phyloP scores from a whole-genome alignment of 768 basidiomycete species.

The Termitomyces sp. region DNA sequence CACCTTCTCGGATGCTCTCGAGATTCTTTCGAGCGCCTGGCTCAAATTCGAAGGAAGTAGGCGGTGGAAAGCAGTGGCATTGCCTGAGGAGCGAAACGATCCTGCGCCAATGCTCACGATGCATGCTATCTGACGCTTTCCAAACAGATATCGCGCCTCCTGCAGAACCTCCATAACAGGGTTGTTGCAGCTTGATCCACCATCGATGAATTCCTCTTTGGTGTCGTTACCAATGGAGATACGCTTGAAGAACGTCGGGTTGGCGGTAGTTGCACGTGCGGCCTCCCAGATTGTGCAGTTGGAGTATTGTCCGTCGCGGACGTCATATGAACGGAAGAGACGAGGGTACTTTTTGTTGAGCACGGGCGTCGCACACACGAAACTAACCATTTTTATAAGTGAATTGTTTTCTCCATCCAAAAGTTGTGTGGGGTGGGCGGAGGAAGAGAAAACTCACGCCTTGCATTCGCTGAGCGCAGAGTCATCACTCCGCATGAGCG shows the following conservation, averaged over 20 bases:
- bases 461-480: background rate
- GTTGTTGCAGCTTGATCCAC: background rate
- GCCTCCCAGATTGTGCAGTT: background rate
- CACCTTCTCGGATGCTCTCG: background rate
- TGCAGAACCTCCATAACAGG: background rate
- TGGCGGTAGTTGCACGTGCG: background rate
- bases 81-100: background rate
- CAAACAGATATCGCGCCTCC: background rate
- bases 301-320: background rate
- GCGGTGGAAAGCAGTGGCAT: background rate
- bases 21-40: background rate
- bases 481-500: background rate
- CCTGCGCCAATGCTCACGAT: background rate
- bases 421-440: background rate
- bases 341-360: background rate
- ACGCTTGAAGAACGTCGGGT: background rate
- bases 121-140: background rate
- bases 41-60: background rate
- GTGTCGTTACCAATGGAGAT: background rate
- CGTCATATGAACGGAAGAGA: background rate
- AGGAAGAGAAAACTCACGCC: background rate
- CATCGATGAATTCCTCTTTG: background rate
- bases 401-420: background rate
- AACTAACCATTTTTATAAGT: background rate
- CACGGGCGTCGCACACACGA: background rate